Percentiles rank a stretch among this genome's conserved stretches.
Evolutionary conservation across 768 basidiomycete species (phyloP).

Genomic region (Leccinum boreale): DNA sequence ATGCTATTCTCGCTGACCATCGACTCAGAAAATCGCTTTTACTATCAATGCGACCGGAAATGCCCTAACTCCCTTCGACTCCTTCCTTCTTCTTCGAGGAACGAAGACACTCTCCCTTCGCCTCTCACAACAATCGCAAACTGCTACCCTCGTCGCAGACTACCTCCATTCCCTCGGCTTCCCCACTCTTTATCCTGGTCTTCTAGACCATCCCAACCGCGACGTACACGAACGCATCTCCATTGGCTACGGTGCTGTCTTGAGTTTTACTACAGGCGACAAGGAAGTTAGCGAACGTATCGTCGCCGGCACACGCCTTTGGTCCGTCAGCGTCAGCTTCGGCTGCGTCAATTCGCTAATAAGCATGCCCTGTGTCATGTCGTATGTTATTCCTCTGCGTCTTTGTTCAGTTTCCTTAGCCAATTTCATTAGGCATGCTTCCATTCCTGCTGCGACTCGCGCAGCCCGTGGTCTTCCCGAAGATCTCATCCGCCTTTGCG

Average conservation of each 20-base stretch:
- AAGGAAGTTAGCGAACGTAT: slow-evolving; percentile 88
- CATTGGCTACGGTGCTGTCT: slow-evolving; percentile 86
- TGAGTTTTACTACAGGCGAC: slow-evolving; percentile 93
- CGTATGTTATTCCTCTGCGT: slow-evolving; percentile 57
- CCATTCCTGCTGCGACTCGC: slow-evolving; percentile 92
- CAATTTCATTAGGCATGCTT: slow-evolving; percentile 67
- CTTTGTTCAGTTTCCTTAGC: neutral
- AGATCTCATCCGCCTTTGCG: slow-evolving; percentile 95
- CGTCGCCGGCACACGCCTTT: slow-evolving; percentile 87
- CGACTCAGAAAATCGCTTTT: slow-evolving; percentile 75
- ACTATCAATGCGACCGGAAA: slow-evolving; percentile 93
- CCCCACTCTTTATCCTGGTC: slow-evolving; percentile 88
- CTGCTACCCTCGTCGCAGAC: slow-evolving; percentile 77
- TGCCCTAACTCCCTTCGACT: slow-evolving; percentile 92
- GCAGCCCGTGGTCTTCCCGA: slow-evolving; percentile 98
- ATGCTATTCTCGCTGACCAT: neutral
- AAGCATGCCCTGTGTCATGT: slow-evolving; percentile 99
- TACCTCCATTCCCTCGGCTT: slow-evolving; percentile 87
- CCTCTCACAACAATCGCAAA: slow-evolving; percentile 90
- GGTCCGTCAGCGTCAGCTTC: slow-evolving; percentile 98
- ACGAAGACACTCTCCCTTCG: slow-evolving; percentile 95
- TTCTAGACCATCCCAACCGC: slow-evolving; percentile 74
- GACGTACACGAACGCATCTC: slow-evolving; percentile 92
- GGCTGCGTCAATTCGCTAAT: slow-evolving; percentile 98
- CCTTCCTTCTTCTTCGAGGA: slow-evolving; percentile 92